A percentile compares a stretch with the other conserved stretches of the same genome.
These are phyloP conservation scores for Paramarasmius palmivorus DNA, from an alignment of 1,284 basidiomycete genomes.

Conservation along the genomic window DNA sequence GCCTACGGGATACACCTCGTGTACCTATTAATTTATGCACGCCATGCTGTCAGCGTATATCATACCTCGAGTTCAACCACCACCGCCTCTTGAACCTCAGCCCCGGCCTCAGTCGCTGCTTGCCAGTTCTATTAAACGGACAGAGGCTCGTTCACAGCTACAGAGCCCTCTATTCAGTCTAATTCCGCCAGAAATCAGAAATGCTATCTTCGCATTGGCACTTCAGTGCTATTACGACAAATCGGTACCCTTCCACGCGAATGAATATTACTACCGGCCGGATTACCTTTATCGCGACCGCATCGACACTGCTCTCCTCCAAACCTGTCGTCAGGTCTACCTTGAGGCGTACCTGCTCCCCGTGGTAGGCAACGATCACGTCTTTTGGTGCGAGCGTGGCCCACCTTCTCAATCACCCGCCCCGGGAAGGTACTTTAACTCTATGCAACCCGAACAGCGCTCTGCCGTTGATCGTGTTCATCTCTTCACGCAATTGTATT, in stretches of 20 bases:
- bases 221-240: conserved; percentile 20
- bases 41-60: no score
- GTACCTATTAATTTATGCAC: no score
- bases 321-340: conserved; percentile 23
- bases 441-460: conserved; percentile 14
- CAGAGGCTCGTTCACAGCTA: background rate
- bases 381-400: conserved; percentile 20
- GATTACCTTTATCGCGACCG: conserved; percentile 14
- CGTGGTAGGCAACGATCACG: conserved; percentile 20
- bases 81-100: no score
- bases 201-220: conserved; percentile 20
- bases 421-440: conserved; percentile 4
- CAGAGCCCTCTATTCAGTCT: conserved; percentile 19
- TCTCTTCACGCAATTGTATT: conserved; percentile 27
- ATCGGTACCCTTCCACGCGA: conserved; percentile 12
- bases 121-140: no score
- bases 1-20: no score
- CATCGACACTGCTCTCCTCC: conserved; percentile 19
- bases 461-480: conserved; percentile 16
- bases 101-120: no score
- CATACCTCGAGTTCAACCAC: no score
- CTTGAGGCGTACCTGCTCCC: conserved; percentile 23
- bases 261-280: conserved; percentile 21
- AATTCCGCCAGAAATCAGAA: conserved; percentile 23
- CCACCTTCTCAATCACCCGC: conserved; percentile 3